phyloP scores from a whole-genome alignment of 2,329 filamentous ascomycete species.

The Botrytis deweyae region DNA sequence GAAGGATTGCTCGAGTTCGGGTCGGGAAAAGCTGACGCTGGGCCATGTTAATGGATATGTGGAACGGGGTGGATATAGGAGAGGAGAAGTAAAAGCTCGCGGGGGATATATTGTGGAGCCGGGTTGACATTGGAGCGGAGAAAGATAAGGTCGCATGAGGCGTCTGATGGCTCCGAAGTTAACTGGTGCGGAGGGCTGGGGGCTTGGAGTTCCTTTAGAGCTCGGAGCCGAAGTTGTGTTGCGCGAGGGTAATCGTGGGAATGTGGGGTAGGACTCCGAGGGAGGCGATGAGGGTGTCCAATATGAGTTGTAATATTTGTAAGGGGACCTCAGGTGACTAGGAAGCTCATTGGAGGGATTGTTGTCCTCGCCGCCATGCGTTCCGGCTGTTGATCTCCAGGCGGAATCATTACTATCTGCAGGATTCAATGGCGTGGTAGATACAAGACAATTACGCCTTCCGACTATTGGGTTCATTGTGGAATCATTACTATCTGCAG shows the following conservation, averaged over 20 bases:
- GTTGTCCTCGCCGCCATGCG: background rate
- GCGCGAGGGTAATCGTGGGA: background rate
- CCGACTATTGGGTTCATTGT: background rate
- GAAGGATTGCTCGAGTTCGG: background rate
- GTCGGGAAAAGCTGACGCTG: background rate
- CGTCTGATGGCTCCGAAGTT: background rate
- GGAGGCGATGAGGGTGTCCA: background rate
- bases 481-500: too few relatives aligned
- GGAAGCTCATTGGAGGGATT: background rate
- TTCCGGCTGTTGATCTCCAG: background rate
- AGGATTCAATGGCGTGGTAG: background rate
- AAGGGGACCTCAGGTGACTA: background rate
- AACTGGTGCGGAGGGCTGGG: background rate
- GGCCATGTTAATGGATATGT: too few relatives aligned
- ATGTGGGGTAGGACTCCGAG: background rate
- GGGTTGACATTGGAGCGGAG: background rate
- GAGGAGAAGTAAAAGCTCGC: too few relatives aligned
- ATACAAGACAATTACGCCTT: background rate
- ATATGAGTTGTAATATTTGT: too few relatives aligned
- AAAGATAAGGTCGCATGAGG: background rate
- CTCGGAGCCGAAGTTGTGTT: background rate
- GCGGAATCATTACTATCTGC: background rate
- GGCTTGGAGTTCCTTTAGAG: background rate
- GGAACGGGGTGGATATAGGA: too few relatives aligned
- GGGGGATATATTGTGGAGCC: too few relatives aligned